Evolutionary conservation across 2,329 filamentous ascomycete genomes (phyloP).

Genomic region (Hymenoscyphus occultus): DNA sequence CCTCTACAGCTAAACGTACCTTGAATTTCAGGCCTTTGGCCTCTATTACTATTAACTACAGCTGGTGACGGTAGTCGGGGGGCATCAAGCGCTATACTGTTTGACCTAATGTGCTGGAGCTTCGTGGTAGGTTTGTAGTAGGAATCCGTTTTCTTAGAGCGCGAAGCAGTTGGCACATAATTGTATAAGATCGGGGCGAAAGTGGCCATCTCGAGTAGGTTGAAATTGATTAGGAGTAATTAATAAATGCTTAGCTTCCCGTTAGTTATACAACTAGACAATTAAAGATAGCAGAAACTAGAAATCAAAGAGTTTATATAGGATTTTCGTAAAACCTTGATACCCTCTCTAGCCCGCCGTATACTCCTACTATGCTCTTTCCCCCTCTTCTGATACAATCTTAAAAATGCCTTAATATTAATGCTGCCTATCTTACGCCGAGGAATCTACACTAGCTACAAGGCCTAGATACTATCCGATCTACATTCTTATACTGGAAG

Average conservation of each 20-base stretch:
- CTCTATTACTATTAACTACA: slow-evolving; percentile 15
- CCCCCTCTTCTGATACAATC: slow-evolving; percentile 13
- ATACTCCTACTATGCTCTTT: slow-evolving; percentile 14
- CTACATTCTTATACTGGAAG: slow-evolving; percentile 22
- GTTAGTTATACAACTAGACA: slow-evolving; percentile 19
- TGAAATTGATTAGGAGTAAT: slow-evolving; percentile 23
- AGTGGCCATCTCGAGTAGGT: slow-evolving; percentile 23
- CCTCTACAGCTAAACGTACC: no score
- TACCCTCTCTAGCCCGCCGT: slow-evolving; percentile 17
- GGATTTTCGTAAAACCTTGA: slow-evolving; percentile 17
- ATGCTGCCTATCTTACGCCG: slow-evolving; percentile 15
- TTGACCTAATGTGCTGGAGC: background rate
- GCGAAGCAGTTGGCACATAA: slow-evolving; percentile 25
- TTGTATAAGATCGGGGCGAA: slow-evolving; percentile 22
- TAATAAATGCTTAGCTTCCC: slow-evolving; percentile 20
- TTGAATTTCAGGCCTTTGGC: slow-evolving; percentile 20
- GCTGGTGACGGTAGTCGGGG: no score
- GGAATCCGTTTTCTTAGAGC: slow-evolving; percentile 19
- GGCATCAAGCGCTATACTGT: background rate
- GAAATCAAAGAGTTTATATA: slow-evolving; percentile 14
- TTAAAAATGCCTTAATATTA: slow-evolving; percentile 20
- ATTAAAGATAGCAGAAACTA: slow-evolving; percentile 14
- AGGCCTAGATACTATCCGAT: slow-evolving; percentile 19
- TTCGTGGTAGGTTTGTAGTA: slow-evolving; percentile 19
- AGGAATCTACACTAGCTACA: slow-evolving; percentile 18